Evolutionary conservation across 2,329 filamentous ascomycete species (phyloP).

Genomic region (Myriosclerotinia scirpicola): DNA sequence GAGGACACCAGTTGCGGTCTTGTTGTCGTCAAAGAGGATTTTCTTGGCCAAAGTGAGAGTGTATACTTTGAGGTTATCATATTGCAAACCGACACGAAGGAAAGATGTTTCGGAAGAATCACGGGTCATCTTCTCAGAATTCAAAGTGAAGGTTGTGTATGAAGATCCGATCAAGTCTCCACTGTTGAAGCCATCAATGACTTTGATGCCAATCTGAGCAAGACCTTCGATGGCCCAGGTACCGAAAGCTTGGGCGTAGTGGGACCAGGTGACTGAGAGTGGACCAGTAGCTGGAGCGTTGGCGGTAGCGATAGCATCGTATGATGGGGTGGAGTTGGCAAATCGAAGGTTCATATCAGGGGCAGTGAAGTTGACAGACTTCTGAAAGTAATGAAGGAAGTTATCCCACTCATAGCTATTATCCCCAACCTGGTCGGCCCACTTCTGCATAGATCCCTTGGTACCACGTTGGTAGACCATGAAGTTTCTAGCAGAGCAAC

Average conservation of each 20-base stretch:
- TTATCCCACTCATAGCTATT: conserved; percentile 48
- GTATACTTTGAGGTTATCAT: conserved; percentile 43
- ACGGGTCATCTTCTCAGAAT: conserved; percentile 35
- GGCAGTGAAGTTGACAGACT: conserved; percentile 22
- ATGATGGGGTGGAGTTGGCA: conserved; percentile 38
- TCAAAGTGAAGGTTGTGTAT: conserved; percentile 41
- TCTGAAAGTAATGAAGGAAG: conserved; percentile 47
- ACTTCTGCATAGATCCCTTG: conserved; percentile 43
- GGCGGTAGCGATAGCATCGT: conserved; percentile 31
- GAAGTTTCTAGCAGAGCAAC: conserved; percentile 39
- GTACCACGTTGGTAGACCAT: conserved; percentile 40
- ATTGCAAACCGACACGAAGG: conserved; percentile 27
- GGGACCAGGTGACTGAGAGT: conserved; percentile 45
- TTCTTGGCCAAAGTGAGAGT: conserved; percentile 45
- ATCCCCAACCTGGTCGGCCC: conserved; percentile 46
- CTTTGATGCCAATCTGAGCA: conserved; percentile 42
- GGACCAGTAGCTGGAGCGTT: conserved; percentile 41
- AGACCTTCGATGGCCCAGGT: conserved; percentile 36
- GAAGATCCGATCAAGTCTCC: conserved; percentile 45
- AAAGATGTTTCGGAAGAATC: conserved; percentile 45
- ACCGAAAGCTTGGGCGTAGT: conserved; percentile 43
- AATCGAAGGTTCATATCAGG: conserved; percentile 26
- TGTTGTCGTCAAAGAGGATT: conserved; percentile 46
- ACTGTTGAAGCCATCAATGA: conserved; percentile 43
- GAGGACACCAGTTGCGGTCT: conserved; percentile 45